A percentile compares a stretch with the other conserved stretches of the same genome.
phyloP scores from a whole-genome alignment of 176 grass and related monocot genomes.

The Carex myosuroides region DNA sequence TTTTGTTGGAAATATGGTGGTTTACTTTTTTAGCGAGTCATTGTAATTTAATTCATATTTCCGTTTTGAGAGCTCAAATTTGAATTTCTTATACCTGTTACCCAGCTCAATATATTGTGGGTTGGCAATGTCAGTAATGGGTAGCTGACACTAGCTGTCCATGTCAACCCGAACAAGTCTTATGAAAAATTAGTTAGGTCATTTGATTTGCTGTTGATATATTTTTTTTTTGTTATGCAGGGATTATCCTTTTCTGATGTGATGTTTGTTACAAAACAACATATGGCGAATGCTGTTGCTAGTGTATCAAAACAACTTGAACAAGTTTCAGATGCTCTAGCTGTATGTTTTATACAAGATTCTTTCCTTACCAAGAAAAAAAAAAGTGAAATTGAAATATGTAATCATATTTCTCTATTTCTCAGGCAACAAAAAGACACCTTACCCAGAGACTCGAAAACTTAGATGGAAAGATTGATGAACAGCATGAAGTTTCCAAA shows the following conservation, averaged over 20 bases:
- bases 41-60: neutral
- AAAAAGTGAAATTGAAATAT: neutral
- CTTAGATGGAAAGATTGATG: slow-evolving; percentile 89
- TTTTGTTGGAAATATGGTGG: neutral
- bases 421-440: slow-evolving; percentile 81
- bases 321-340: slow-evolving; percentile 69
- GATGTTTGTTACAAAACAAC: slow-evolving; percentile 90
- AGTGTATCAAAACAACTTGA: slow-evolving; percentile 93
- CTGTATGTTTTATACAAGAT: slow-evolving; percentile 41
- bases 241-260: slow-evolving; percentile 87
- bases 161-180: neutral
- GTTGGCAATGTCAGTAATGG: neutral
- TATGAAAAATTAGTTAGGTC: neutral
- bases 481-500: slow-evolving; percentile 81
- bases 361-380: neutral
- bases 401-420: slow-evolving; percentile 9
- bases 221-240: slow-evolving; percentile 45
- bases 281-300: slow-evolving; percentile 80
- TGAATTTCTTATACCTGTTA: neutral
- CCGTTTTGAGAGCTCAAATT: neutral
- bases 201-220: slow-evolving; percentile 6
- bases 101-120: neutral
- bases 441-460: slow-evolving; percentile 77
- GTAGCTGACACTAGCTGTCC: neutral
- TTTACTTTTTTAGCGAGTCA: neutral